Evolutionary conservation across 1,284 basidiomycete genomes (phyloP).

Genomic region (Amylostereum areolatum): DNA sequence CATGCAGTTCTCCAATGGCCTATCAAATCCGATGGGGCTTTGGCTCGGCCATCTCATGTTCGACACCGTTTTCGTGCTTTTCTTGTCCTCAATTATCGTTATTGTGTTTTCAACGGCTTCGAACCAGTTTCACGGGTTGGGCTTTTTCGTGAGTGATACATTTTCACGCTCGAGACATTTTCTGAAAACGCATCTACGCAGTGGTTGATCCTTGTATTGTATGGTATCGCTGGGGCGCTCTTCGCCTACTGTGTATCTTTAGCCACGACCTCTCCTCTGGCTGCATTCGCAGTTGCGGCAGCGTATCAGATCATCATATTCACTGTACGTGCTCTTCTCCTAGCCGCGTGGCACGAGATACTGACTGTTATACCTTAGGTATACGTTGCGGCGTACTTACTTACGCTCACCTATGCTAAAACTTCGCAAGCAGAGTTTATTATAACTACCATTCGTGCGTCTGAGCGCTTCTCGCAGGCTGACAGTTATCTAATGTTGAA

Average conservation of each 20-base stretch:
- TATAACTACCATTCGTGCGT: slow-evolving; percentile 55
- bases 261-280: slow-evolving; percentile 59
- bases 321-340: slow-evolving; percentile 37
- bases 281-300: slow-evolving; percentile 68
- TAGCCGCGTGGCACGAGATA: neutral
- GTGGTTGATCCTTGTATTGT: slow-evolving; percentile 69
- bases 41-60: slow-evolving; percentile 80
- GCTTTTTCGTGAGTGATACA: slow-evolving; percentile 53
- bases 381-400: slow-evolving; percentile 60
- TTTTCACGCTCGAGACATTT: slow-evolving; percentile 1
- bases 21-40: slow-evolving; percentile 63
- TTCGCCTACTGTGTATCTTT: slow-evolving; percentile 67
- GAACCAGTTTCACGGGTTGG: slow-evolving; percentile 67
- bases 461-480: neutral
- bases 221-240: slow-evolving; percentile 62
- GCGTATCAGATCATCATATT: slow-evolving; percentile 75
- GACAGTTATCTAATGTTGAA: neutral
- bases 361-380: slow-evolving; percentile 30
- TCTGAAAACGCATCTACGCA: slow-evolving; percentile 20
- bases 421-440: slow-evolving; percentile 45
- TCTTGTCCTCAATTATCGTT: slow-evolving; percentile 55
- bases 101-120: slow-evolving; percentile 54
- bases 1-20: slow-evolving; percentile 76
- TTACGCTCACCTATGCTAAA: slow-evolving; percentile 67
- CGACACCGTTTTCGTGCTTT: slow-evolving; percentile 56